Evolutionary conservation across 2,329 filamentous ascomycete species (phyloP), one percentile per base, ranked within the genome.

Genomic region (Kalaharituber pfeilii): DNA sequence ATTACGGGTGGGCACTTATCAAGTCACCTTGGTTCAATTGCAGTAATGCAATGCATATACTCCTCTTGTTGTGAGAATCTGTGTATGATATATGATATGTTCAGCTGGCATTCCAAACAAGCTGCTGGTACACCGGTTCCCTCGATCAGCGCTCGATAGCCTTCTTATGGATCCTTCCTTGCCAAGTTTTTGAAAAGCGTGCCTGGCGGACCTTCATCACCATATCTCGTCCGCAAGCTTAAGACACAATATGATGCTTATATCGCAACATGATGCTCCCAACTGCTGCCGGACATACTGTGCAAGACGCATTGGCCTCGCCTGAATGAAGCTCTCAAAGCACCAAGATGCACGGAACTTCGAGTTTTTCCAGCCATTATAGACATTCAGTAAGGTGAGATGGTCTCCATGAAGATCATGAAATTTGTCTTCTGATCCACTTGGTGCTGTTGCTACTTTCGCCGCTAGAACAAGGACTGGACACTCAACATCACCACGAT

Each of bases 381-480:
- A 98, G 0, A 98, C 88, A 63, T 98, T 98, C 44, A 98, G 78
- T 0, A 96, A 75, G 0, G 91, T 98, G 11, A 98, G 74, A 65
- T 98, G 91, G 66, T 98, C 91, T 52, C 91, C 91, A 54, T 86
- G 80, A 0, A 89, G 84, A 65, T 98, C 91, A 70, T 95, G 86
- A 70, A 98, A 98, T 67, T 95, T 95, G 61, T 95, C 73, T 96
- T 96, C 69, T 95, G 86, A 66, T 98, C 91, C 2, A 91, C 91
- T 67, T 94, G 86, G 49, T 84, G 77, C 66, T 96, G 89, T 71
- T 98, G 98, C 66, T 98, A 91, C 65, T 95, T 94, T 0, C 91
- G 91, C 0, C 93, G 81, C 69, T 95, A 94, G 70, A 96, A 98
- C 44, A 95, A 79, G 2, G 79, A 84, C 53, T 83, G 80, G 8